Base-by-base conservation (phyloP, 768 basidiomycete species). In the Artomyces pyxidatus region DNA sequence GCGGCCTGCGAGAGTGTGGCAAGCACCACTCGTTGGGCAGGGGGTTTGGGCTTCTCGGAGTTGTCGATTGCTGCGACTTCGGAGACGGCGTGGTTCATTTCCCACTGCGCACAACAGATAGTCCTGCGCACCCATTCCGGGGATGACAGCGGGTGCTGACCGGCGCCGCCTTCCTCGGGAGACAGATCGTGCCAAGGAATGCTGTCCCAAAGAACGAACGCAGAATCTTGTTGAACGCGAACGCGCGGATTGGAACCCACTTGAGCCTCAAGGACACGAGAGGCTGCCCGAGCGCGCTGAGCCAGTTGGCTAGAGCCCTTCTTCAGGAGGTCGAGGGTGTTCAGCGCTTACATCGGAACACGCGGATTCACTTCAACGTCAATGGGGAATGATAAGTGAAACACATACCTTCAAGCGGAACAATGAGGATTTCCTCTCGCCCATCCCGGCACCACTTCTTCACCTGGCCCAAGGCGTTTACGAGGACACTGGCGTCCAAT, bases 301-400 rank as follows among this genome's bases (percentile, higher is more conserved):
- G 92, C 89, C 10, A 91, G 74, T 0, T 78, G 68, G 23, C 75
- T 85, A 0, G 83, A 81, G 1, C 92, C 92, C 62, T 95, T 96
- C 76, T 96, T 96, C 60, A 95, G 77, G 2, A 94, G 69, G 61
- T 96, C 93, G 2, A 96, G 75, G 0, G 92, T 94, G 59, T 92
- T 94, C 23, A 96, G 74, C 8, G 86, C 92, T 95, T 63, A n/a
- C 26, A 42, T 37, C 23, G 39, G 41, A 40, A 39, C 25, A 44
- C 41, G 39, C 22, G 17, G 43, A 43, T 27, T 42, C 40, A 22
- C 22, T 27, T 27, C 39, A 14, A 21, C 23, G 27, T 56, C 53
- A 58, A 58, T 29, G 42, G 51, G 14, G 7, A 19, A 22, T 30
- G 21, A 27, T 25, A 32, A 29, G 26, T 6, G 27, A 19, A 26